Evolutionary conservation across 176 grass and related monocot genomes (phyloP), one percentile per base, ranked within the genome.

Genomic region (Hordeum marinum): DNA sequence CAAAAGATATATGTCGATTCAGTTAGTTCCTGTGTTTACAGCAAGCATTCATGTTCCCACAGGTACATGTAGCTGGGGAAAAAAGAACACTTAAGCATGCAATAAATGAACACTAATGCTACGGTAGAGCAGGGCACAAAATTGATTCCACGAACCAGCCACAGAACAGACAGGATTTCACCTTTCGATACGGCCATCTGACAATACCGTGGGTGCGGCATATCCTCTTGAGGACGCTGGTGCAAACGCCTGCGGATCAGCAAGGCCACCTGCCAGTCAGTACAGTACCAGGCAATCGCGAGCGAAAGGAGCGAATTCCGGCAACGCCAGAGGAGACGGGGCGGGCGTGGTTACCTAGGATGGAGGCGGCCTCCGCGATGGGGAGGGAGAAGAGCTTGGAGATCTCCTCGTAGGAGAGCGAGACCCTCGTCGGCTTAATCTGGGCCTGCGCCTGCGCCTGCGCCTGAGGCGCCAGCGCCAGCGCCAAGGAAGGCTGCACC

Each of bases 121-220:
- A 14, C 29, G 1, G 42, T 26, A 29, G 29, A 11, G 29, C 72
- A 65, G 59, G 63, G 7, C 21, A 31, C 41, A 14, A 70, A 79
- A 31, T 20, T 57, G 68, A 68, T 73, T 45, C 12, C 3, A 64
- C 10, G 14, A 36, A 74, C 24, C 60, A 83, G 71, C 21, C 8
- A 25, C 52, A 63, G 39, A 74, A 59, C 40, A 45, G 1, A 67
- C 20, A 78, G 26, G 68, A 55, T 2, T 52, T 35, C 77, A 97
- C 93, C 93, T 98, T 94, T 29, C 96, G 91, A 87, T 98, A 98
- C 8, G 96, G 96, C 93, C 93, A 98, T 68, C 93, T 82, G 61
- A 90, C 91, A 69, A 98, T 98, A 48, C 96, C 96, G 82, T 98
- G 92, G 50, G 70, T 87, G 80, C 96, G 96, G 67, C 96, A 98